Base-by-base conservation (phyloP, 148 eudicot genomes). In the Spergularia marina region DNA sequence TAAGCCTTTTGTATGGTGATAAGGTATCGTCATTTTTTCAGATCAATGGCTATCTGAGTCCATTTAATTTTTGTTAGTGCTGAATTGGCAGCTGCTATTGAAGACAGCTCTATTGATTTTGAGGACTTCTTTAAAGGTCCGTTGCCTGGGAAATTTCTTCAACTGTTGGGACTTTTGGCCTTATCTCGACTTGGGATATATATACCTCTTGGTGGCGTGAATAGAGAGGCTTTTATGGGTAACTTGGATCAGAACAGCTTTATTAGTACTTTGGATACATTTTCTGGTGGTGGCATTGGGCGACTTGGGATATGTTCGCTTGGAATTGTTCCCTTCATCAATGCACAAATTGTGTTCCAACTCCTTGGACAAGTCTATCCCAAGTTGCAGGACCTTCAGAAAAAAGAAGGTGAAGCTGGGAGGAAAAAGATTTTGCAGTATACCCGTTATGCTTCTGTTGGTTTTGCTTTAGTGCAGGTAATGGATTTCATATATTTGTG, bases 51-150 rank as follows among this genome's bases (percentile, higher is more conserved):
- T 76, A 61, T 75, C 79, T 82, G 65, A 78, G 82, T 63, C 77
- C 70, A 73, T 76, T 86, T 80, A 85, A 80, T 82, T 77, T 56
- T 76, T 81, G 63, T 80, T 71, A 71, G 84, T 83, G 83, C 74
- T 79, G 44, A 66, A 82, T 82, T 88, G 75, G 69, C 95, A 96
- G 99, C 99, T 88, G 93, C 99, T 58, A 96, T 96, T 83, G 99
- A 96, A 81, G 98, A 96, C 78, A 96, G 95, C 74, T 89, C 97
- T 70, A 91, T 96, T 72, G 98, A 92, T 82, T 84, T 96, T 67
- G 99, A 97, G 62, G 99, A 96, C 84, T 96, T 96, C 87, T 96
- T 96, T 83, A 96, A 91, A 81, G 99, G 99, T 12, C 99, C 99
- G n/a, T 84, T 96, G 79, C 99, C 99, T 0, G 99, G 97, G 61